Percentiles rank a stretch among this genome's conserved stretches.
phyloP scores from a whole-genome alignment of 495 filamentous ascomycete genomes.

The Ascobolus immersus region DNA sequence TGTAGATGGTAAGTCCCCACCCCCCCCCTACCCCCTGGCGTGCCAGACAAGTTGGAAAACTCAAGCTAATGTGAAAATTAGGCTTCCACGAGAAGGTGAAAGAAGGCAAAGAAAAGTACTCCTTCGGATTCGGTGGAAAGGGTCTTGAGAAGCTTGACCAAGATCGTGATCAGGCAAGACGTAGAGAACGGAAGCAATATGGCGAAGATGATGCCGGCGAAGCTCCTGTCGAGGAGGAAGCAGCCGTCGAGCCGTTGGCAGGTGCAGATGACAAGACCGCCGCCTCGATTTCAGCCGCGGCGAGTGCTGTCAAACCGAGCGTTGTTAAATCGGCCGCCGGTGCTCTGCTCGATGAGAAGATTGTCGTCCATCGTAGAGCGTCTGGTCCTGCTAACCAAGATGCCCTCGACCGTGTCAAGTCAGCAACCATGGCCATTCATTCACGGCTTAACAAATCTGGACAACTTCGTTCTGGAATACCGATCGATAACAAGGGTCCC shows the following conservation, averaged over 20 bases:
- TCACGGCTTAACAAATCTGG: constrained; percentile 63
- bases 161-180: constrained; percentile 61
- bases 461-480: constrained; percentile 67
- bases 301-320: not conserved
- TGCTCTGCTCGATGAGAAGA: constrained; percentile 35
- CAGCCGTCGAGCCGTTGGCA: constrained; percentile 17
- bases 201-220: constrained; percentile 78
- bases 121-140: constrained; percentile 79
- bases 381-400: constrained; percentile 31
- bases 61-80: constrained; percentile 8
- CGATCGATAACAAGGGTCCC: constrained; percentile 95
- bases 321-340: constrained; percentile 18
- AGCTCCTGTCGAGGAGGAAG: constrained; percentile 56
- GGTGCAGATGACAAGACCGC: constrained; percentile 10
- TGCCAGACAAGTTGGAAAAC: constrained; percentile 33
- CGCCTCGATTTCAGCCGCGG: constrained; percentile 1
- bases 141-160: constrained; percentile 75
- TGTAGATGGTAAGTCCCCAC: constrained; percentile 21
- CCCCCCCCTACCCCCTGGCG: not conserved
- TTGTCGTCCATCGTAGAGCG: constrained; percentile 44
- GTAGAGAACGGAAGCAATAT: constrained; percentile 63
- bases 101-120: constrained; percentile 62
- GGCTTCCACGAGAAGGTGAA: constrained; percentile 70
- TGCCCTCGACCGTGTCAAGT: constrained; percentile 58
- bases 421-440: constrained; percentile 66